phyloP scores from a whole-genome alignment of 345 rosid genomes.

The Turritis glabra region DNA sequence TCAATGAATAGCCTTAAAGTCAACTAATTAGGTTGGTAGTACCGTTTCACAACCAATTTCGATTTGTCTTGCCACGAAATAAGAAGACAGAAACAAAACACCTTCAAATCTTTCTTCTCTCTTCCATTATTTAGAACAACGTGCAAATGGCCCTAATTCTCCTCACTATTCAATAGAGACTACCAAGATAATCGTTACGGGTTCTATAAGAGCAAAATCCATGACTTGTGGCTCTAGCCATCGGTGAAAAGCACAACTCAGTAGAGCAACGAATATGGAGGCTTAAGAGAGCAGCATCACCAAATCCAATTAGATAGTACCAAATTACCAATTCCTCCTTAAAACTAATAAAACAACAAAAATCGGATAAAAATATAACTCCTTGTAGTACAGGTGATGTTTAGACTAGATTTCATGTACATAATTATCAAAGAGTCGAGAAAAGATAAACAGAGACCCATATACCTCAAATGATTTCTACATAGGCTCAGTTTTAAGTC shows the following conservation, averaged over 20 bases:
- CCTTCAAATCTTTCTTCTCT: conserved; percentile 7
- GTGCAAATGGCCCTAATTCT: conserved; percentile 3
- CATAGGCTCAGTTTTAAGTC: conserved; percentile 46
- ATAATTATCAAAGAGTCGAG: conserved; percentile 1
- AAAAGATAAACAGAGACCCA: conserved; percentile 8
- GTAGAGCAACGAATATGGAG: neutral
- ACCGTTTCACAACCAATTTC: conserved; percentile 32
- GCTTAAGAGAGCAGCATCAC: neutral
- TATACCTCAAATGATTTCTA: conserved; percentile 26
- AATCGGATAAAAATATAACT: neutral
- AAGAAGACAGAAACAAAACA: conserved; percentile 28
- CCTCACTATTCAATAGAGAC: neutral
- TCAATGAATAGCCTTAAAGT: conserved; percentile 35
- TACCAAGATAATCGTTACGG: neutral
- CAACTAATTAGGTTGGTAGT: conserved; percentile 32
- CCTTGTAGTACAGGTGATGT: neutral
- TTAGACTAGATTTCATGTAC: conserved; percentile 34
- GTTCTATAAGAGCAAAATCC: neutral
- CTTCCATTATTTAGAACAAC: conserved; percentile 29
- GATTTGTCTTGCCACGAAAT: conserved; percentile 36
- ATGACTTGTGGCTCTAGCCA: conserved; percentile 7
- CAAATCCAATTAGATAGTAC: neutral
- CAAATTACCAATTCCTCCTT: neutral
- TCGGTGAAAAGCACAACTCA: neutral
- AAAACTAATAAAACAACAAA: neutral